Percentiles rank a stretch among this genome's conserved stretches.
Conservation (phyloP, 2,329 filamentous ascomycete genomes). For the Fusarium praegraminearum region DNA sequence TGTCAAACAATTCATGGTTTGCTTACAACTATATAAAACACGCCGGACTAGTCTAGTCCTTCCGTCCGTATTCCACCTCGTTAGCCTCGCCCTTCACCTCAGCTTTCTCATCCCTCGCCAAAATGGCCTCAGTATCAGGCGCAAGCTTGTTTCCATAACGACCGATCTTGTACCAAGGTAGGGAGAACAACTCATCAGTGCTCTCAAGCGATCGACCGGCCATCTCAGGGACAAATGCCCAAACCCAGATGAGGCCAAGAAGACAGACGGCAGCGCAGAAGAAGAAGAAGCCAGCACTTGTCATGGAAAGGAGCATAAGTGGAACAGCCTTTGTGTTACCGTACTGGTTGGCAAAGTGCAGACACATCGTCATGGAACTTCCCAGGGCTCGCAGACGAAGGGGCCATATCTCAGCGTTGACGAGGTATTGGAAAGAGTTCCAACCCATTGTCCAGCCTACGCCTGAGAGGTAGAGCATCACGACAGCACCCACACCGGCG, state of each 20-base stretch:
- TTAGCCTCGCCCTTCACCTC: conserved; percentile 15
- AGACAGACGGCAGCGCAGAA: conserved; percentile 26
- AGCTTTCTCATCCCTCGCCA: conserved; percentile 19
- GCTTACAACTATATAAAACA: too few species aligned
- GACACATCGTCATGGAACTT: conserved; percentile 23
- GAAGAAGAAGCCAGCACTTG: conserved; percentile 18
- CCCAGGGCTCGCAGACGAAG: conserved; percentile 23
- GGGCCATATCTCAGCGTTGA: conserved; percentile 26
- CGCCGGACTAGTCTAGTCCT: neutral
- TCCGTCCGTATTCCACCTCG: neutral
- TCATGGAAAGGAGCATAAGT: conserved; percentile 9
- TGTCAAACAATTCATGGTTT: neutral
- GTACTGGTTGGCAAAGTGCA: conserved; percentile 24
- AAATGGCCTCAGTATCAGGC: conserved; percentile 19
- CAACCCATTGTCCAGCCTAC: conserved; percentile 23
- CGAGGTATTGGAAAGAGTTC: conserved; percentile 19
- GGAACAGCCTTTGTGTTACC: conserved; percentile 27
- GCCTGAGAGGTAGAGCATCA: conserved; percentile 18
- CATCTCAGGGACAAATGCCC: conserved; percentile 74
- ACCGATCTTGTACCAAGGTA: conserved; percentile 77
- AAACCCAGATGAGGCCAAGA: conserved; percentile 70
- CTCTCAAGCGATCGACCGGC: conserved; percentile 67
- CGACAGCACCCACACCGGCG: conserved; percentile 16
- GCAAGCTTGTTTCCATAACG: conserved; percentile 49
- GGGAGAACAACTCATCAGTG: conserved; percentile 73